phyloP scores from a whole-genome alignment of 345 rosid species.

The Eucalyptus pauciflora region DNA sequence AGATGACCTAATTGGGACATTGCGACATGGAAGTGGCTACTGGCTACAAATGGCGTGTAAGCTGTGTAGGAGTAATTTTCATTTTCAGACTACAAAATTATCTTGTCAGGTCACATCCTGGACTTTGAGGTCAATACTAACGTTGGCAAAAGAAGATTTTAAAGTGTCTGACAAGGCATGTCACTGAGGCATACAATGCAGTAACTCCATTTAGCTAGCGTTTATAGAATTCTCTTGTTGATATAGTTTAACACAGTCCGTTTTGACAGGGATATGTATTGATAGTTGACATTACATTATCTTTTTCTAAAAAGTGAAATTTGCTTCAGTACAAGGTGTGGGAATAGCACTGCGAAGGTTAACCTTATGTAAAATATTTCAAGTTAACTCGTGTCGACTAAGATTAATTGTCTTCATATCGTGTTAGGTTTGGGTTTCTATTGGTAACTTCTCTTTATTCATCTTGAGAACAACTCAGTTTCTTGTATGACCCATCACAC shows the following conservation, averaged over 20 bases:
- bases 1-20: not conserved
- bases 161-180: not conserved
- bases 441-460: not conserved
- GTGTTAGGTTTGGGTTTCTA: not conserved
- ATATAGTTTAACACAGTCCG: not conserved
- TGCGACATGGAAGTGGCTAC: not conserved
- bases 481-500: not conserved
- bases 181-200: not conserved
- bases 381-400: not conserved
- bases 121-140: not conserved
- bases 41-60: not conserved
- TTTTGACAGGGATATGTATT: not conserved
- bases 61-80: not conserved
- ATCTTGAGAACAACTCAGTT: not conserved
- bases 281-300: not conserved
- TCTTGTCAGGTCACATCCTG: not conserved
- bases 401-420: not conserved
- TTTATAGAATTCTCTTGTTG: not conserved
- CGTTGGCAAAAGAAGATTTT: not conserved
- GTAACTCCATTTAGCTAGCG: not conserved
- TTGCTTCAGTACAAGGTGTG: not conserved
- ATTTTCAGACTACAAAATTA: not conserved
- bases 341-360: not conserved
- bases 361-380: not conserved
- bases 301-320: not conserved